These are phyloP conservation scores for Beta vulgaris DNA, from an alignment of 148 eudicot genomes.

Conservation along the genomic window DNA sequence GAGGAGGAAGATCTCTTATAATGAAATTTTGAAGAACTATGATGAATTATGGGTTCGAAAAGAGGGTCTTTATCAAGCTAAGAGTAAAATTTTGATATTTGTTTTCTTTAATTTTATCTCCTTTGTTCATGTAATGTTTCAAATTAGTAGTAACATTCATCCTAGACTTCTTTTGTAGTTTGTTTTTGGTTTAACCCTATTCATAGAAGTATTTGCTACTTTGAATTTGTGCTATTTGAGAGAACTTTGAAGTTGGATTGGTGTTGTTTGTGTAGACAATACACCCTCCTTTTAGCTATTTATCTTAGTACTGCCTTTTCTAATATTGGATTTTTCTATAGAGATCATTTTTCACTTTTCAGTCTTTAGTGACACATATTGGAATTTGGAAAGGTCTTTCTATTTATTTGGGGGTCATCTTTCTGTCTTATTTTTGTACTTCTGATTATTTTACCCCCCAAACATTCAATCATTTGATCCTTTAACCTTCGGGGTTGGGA, in stretches of 20 bases:
- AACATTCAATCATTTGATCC: too few species aligned
- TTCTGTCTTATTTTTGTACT: too few species aligned
- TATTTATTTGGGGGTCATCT: too few species aligned
- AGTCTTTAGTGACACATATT: too few species aligned
- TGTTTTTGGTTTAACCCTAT: too few species aligned
- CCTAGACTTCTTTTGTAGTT: too few species aligned
- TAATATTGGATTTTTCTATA: too few species aligned
- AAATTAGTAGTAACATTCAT: too few species aligned
- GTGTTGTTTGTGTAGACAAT: not conserved
- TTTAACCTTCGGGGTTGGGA: not conserved
- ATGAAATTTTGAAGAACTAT: conserved; percentile 45
- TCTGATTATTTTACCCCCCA: not conserved
- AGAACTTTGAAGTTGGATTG: not conserved
- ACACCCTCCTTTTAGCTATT: too few species aligned
- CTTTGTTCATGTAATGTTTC: not conserved
- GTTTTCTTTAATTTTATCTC: not conserved
- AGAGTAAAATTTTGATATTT: conserved; percentile 57
- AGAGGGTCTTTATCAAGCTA: conserved; percentile 49
- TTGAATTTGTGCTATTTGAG: not conserved
- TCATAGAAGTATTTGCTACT: not conserved
- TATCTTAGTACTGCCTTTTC: too few species aligned
- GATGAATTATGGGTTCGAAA: conserved; percentile 34
- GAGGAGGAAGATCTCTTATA: conserved; percentile 34
- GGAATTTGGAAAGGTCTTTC: not conserved
- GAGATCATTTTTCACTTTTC: too few species aligned